Percentiles rank a stretch among this genome's conserved stretches.
phyloP scores from a whole-genome alignment of 2,329 filamentous ascomycete species.

The Mycosphaerella sp. region DNA sequence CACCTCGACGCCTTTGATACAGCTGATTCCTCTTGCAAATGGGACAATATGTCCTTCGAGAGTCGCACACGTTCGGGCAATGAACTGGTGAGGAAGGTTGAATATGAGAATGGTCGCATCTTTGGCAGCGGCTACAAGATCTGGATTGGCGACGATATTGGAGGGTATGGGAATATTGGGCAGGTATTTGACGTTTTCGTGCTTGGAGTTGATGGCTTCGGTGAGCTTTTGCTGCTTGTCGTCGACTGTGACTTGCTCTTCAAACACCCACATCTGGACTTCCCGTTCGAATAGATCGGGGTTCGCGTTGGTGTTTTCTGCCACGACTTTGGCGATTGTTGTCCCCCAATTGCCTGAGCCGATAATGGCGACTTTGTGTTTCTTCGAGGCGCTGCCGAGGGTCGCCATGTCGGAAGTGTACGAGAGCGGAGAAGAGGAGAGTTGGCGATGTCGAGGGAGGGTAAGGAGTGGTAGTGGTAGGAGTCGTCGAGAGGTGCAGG shows the following conservation, averaged over 20 bases:
- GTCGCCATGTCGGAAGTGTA: slow-evolving; percentile 38
- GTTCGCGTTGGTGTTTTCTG: slow-evolving; percentile 78
- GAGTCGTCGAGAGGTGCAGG: too few relatives aligned
- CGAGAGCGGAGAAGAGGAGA: too few relatives aligned
- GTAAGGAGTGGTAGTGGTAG: too few relatives aligned
- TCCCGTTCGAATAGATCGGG: slow-evolving; percentile 75
- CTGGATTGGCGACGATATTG: slow-evolving; percentile 80
- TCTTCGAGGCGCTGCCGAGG: slow-evolving; percentile 53
- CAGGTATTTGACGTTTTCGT: slow-evolving; percentile 98
- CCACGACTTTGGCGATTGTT: slow-evolving; percentile 93
- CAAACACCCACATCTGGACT: slow-evolving; percentile 99
- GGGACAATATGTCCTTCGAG: slow-evolving; percentile 84
- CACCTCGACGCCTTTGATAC: slow-evolving; percentile 97
- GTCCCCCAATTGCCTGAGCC: slow-evolving; percentile 99
- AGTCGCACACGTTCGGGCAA: slow-evolving; percentile 75
- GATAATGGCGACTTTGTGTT: slow-evolving; percentile 88
- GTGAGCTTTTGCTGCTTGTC: slow-evolving; percentile 86
- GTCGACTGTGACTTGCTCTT: slow-evolving; percentile 75
- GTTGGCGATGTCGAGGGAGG: too few relatives aligned
- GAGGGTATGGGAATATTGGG: slow-evolving; percentile 74
- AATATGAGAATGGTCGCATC: slow-evolving; percentile 87
- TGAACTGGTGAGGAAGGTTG: slow-evolving; percentile 96
- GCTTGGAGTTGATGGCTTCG: slow-evolving; percentile 76
- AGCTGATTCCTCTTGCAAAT: slow-evolving; percentile 88
- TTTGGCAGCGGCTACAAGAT: slow-evolving; percentile 70